Evolutionary conservation across 768 basidiomycete genomes (phyloP).

Genomic region (Chalciporus chontae): DNA sequence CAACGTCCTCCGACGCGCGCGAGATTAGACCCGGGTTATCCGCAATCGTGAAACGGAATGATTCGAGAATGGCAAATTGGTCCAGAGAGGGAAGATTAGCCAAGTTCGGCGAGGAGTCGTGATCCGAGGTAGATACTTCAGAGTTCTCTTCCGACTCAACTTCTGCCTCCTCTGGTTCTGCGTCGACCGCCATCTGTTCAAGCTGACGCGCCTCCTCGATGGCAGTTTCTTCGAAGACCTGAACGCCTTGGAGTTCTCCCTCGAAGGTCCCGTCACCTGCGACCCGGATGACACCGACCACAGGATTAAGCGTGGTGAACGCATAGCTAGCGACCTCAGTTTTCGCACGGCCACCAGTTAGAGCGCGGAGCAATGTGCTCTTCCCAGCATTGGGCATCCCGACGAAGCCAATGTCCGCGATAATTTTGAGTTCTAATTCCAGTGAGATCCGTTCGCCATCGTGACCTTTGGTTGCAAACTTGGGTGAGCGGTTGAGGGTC

Average conservation of each 20-base stretch:
- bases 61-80: slow-evolving; percentile 61
- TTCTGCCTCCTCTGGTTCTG: neutral
- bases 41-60: slow-evolving; percentile 89
- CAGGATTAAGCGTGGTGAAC: slow-evolving; percentile 94
- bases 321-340: slow-evolving; percentile 87
- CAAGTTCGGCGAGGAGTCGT: neutral
- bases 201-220: slow-evolving; percentile 46
- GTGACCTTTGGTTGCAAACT: slow-evolving; percentile 78
- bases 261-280: slow-evolving; percentile 75
- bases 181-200: slow-evolving; percentile 44
- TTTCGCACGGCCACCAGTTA: slow-evolving; percentile 82
- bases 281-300: slow-evolving; percentile 86
- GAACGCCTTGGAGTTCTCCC: slow-evolving; percentile 47
- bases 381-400: slow-evolving; percentile 95
- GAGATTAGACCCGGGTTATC: slow-evolving; percentile 95
- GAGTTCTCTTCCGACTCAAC: neutral
- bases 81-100: slow-evolving; percentile 27
- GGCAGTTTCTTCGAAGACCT: slow-evolving; percentile 64
- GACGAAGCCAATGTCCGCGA: slow-evolving; percentile 94
- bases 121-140: neutral
- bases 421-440: slow-evolving; percentile 87
- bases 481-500: slow-evolving; percentile 70
- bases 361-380: slow-evolving; percentile 85
- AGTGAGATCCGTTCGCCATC: slow-evolving; percentile 73
- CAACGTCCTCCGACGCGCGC: slow-evolving; percentile 82